A percentile compares a stretch with the other conserved stretches of the same genome.
phyloP scores from a whole-genome alignment of 345 rosid species.

The Salix caprea region DNA sequence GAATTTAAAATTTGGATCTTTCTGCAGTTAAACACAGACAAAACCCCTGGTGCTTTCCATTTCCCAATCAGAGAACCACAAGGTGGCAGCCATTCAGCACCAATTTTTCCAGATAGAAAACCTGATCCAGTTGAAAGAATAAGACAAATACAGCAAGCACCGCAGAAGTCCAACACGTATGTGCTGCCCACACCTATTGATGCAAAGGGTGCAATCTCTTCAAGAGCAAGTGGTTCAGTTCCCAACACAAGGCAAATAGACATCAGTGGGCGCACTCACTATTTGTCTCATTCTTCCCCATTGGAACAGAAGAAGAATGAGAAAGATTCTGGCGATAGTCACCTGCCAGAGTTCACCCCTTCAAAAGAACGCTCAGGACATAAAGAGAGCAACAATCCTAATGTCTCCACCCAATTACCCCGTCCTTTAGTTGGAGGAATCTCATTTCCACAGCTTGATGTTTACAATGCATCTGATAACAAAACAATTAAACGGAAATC shows the following conservation, averaged over 20 bases:
- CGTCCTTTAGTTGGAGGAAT: conserved; percentile 52
- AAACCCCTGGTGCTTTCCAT: conserved; percentile 43
- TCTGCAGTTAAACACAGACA: conserved; percentile 48
- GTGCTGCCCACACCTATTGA: conserved; percentile 82
- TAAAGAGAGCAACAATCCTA: conserved; percentile 41
- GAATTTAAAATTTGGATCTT: conserved; percentile 2
- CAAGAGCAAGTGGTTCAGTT: conserved; percentile 39
- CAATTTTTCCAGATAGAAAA: conserved; percentile 72
- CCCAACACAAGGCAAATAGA: conserved; percentile 40
- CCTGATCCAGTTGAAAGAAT: conserved; percentile 52
- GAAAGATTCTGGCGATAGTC: conserved; percentile 34
- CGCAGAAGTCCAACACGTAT: conserved; percentile 50
- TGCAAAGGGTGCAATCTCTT: conserved; percentile 37
- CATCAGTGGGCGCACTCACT: conserved; percentile 31
- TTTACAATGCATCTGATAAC: conserved; percentile 29
- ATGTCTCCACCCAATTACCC: conserved; percentile 45
- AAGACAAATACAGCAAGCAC: conserved; percentile 47
- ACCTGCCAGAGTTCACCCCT: conserved; percentile 18
- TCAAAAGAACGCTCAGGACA: conserved; percentile 25
- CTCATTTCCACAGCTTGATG: conserved; percentile 42
- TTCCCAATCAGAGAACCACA: conserved; percentile 40
- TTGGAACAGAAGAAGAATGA: conserved; percentile 67
- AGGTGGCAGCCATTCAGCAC: conserved; percentile 78
- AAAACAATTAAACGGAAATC: conserved; percentile 55
- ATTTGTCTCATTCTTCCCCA: conserved; percentile 83